These are phyloP conservation scores for Emydomyces testavorans DNA, from an alignment of 2,329 filamentous ascomycete species.

Conservation along the genomic window DNA sequence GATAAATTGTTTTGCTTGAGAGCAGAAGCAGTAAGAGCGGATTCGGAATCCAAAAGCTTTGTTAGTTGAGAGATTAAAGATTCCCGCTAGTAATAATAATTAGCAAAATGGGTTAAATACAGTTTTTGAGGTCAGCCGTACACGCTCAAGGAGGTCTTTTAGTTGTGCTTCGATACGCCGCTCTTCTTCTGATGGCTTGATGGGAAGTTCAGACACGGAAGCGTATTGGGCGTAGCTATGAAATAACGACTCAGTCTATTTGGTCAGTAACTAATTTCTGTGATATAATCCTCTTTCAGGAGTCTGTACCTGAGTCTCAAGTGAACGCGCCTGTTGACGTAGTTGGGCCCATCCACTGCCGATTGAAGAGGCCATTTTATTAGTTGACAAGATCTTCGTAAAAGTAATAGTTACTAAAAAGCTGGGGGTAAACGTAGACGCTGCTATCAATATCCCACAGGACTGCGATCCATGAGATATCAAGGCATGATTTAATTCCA, in stretches of 20 bases:
- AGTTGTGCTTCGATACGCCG: slow-evolving; percentile 65
- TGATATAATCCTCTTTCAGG: not conserved
- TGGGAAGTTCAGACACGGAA: slow-evolving; percentile 62
- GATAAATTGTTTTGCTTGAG: slow-evolving; percentile 95
- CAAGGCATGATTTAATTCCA: too few species aligned
- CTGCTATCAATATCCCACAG: too few species aligned
- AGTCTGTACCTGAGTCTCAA: slow-evolving; percentile 71
- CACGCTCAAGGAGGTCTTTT: slow-evolving; percentile 73
- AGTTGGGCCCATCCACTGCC: slow-evolving; percentile 78
- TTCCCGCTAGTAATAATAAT: slow-evolving; percentile 52
- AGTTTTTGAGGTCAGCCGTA: slow-evolving; percentile 27
- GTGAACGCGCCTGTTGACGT: slow-evolving; percentile 75
- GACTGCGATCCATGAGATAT: too few species aligned
- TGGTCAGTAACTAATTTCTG: slow-evolving; percentile 9
- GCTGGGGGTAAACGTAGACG: not conserved
- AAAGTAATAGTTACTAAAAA: not conserved
- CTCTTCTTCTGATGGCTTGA: slow-evolving; percentile 78
- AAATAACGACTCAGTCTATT: slow-evolving; percentile 62
- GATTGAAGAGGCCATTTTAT: slow-evolving; percentile 47
- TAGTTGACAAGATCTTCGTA: slow-evolving; percentile 9
- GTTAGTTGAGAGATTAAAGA: slow-evolving; percentile 67
- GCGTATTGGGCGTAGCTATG: slow-evolving; percentile 81
- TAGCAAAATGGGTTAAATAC: not conserved
- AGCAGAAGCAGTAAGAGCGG: slow-evolving; percentile 72
- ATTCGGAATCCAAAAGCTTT: slow-evolving; percentile 86